A percentile compares a stretch with the other conserved stretches of the same genome.
These are phyloP conservation scores for Lasiodiplodia hormozganensis DNA, from an alignment of 2,329 filamentous ascomycete genomes.

Conservation along the genomic window DNA sequence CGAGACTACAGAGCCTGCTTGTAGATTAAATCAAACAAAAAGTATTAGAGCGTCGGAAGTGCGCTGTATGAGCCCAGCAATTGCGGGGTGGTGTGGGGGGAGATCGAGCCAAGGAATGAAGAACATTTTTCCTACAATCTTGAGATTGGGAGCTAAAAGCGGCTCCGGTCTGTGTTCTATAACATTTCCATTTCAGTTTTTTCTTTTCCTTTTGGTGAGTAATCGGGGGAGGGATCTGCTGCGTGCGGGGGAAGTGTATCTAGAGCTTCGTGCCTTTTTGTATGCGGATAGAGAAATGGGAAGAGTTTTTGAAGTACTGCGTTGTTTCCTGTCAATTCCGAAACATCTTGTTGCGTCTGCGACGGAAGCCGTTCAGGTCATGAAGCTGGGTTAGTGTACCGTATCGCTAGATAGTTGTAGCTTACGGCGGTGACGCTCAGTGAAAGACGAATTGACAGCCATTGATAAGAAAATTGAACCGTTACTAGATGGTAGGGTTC, in stretches of 20 bases:
- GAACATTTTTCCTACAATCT: neutral
- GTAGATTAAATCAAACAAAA: conserved; percentile 64
- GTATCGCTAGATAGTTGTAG: too few relatives aligned
- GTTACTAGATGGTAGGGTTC: too few relatives aligned
- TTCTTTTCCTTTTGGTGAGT: neutral
- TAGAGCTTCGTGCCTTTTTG: neutral
- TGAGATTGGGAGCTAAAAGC: neutral
- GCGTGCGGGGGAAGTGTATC: neutral
- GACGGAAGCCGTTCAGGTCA: too few relatives aligned
- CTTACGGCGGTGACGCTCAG: too few relatives aligned
- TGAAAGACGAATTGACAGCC: too few relatives aligned
- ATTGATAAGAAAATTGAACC: too few relatives aligned
- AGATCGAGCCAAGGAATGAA: neutral
- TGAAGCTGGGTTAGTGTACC: too few relatives aligned
- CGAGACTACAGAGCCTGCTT: conserved; percentile 83
- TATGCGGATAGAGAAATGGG: conserved; percentile 5
- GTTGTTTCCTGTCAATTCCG: neutral
- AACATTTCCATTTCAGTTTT: neutral
- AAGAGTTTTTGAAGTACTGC: neutral
- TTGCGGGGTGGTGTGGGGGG: neutral
- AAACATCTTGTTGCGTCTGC: too few relatives aligned
- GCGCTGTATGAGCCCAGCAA: conserved; percentile 13
- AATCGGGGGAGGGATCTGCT: neutral
- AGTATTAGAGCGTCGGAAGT: conserved; percentile 2
- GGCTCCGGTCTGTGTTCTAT: neutral